phyloP scores from a whole-genome alignment of 148 eudicot species.

The Vaccinium vitisidaea region DNA sequence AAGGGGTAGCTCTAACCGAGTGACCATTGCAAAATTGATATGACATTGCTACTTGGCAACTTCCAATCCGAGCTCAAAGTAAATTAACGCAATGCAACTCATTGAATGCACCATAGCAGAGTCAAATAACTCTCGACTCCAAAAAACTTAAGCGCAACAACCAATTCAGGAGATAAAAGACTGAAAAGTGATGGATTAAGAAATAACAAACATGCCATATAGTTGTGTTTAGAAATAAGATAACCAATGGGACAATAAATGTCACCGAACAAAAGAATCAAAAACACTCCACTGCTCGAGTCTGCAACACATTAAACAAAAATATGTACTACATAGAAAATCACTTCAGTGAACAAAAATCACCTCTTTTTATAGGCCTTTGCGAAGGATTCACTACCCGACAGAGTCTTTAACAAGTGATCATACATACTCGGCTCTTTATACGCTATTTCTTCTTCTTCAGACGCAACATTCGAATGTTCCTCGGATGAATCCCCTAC shows the following conservation, averaged over 20 bases:
- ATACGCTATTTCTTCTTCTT: background rate
- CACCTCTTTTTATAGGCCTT: slow-evolving; percentile 4
- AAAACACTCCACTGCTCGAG: too few relatives aligned
- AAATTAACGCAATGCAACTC: background rate
- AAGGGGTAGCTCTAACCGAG: background rate
- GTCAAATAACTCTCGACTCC: background rate
- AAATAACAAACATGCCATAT: background rate
- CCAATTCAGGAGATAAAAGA: background rate
- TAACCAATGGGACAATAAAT: background rate
- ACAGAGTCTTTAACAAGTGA: background rate
- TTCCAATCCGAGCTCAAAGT: background rate
- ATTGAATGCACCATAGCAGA: background rate
- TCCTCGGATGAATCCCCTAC: background rate
- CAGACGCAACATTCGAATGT: background rate
- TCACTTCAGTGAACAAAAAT: background rate
- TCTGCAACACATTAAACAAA: background rate
- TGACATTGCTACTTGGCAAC: background rate
- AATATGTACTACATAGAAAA: background rate
- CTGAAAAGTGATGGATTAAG: background rate
- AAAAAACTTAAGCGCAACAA: background rate
- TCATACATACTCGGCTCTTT: background rate
- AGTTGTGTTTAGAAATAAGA: background rate
- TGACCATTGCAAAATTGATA: background rate
- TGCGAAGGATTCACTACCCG: background rate
- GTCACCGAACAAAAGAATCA: background rate